These are phyloP conservation scores for Paramecium octaurelia DNA, from an alignment of 73 alveolate species.

Conservation along the genomic window DNA sequence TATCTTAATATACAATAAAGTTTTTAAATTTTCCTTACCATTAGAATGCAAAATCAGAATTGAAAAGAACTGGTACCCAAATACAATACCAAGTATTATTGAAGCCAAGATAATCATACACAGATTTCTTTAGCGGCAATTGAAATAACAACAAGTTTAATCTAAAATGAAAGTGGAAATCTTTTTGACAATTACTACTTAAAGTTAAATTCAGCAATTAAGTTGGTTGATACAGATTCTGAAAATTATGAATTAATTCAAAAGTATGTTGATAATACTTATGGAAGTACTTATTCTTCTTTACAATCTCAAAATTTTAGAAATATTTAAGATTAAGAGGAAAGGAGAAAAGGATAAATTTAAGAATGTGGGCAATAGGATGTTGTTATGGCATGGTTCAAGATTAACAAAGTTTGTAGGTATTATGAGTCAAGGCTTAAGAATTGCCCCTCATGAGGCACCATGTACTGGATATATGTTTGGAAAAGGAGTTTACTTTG, in stretches of 20 bases:
- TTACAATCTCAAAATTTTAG: constrained; percentile 61
- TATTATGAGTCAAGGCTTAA: constrained; percentile 90
- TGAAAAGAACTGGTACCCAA: too few species aligned
- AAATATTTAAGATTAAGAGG: constrained; percentile 74
- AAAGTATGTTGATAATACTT: constrained; percentile 67
- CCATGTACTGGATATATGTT: constrained; percentile 90
- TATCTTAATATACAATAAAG: too few species aligned
- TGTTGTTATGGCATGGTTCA: constrained; percentile 97
- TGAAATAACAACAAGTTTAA: constrained; percentile 71
- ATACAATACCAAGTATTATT: too few species aligned
- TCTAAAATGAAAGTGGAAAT: constrained; percentile 60
- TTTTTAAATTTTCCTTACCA: too few species aligned
- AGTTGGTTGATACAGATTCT: constrained; percentile 44
- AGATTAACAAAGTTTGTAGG: constrained; percentile 92
- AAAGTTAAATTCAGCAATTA: constrained; percentile 69
- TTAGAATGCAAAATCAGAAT: too few species aligned
- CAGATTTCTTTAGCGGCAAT: constrained; percentile 70
- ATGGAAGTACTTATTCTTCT: constrained; percentile 65
- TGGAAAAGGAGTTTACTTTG: constrained; percentile 98
- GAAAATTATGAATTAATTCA: constrained; percentile 62
- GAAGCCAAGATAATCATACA: too few species aligned
- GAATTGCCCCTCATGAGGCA: constrained; percentile 98
- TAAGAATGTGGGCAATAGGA: constrained; percentile 65
- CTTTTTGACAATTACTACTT: constrained; percentile 70
- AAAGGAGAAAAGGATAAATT: constrained; percentile 73